Evolutionary conservation across 805 yeast genomes (phyloP).

Genomic region (Lachancea mirantina): DNA sequence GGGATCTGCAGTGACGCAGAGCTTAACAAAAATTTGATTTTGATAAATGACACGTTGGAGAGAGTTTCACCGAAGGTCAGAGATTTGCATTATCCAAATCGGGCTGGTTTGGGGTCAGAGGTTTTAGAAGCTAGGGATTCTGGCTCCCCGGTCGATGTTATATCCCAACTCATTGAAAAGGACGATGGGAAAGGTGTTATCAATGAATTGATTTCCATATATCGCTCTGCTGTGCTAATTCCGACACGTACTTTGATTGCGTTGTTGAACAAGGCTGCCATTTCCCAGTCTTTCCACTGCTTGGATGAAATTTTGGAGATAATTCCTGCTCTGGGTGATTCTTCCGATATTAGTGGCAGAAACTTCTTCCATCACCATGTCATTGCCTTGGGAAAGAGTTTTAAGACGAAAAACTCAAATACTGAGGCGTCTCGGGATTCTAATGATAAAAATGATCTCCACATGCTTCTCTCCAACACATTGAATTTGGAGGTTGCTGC

Average conservation of each 20-base stretch:
- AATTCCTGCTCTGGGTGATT: slow-evolving; percentile 50
- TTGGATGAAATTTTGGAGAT: slow-evolving; percentile 48
- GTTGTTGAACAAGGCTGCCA: slow-evolving; percentile 57
- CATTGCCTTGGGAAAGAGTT: slow-evolving; percentile 66
- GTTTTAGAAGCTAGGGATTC: slow-evolving; percentile 1
- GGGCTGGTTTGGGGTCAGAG: slow-evolving; percentile 1
- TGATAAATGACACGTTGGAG: slow-evolving; percentile 46
- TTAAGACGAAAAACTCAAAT: slow-evolving; percentile 16
- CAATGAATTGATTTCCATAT: slow-evolving; percentile 36
- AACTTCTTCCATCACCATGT: slow-evolving; percentile 82
- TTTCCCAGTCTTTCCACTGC: slow-evolving; percentile 47
- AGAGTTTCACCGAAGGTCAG: slow-evolving; percentile 41
- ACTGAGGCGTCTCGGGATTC: neutral
- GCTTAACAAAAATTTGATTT: slow-evolving; percentile 44
- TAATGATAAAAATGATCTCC: slow-evolving; percentile 13
- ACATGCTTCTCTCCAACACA: slow-evolving; percentile 8
- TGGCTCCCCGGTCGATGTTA: slow-evolving; percentile 9
- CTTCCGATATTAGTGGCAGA: slow-evolving; percentile 69
- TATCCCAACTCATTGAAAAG: slow-evolving; percentile 25
- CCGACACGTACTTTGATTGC: slow-evolving; percentile 53
- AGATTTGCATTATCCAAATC: slow-evolving; percentile 4
- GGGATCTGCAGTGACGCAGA: slow-evolving; percentile 72
- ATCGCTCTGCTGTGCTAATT: slow-evolving; percentile 41
- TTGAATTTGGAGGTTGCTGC: slow-evolving; percentile 37
- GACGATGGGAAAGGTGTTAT: slow-evolving; percentile 43